Base-by-base conservation (phyloP, 768 basidiomycete species). In the Pleurotus giganteus region DNA sequence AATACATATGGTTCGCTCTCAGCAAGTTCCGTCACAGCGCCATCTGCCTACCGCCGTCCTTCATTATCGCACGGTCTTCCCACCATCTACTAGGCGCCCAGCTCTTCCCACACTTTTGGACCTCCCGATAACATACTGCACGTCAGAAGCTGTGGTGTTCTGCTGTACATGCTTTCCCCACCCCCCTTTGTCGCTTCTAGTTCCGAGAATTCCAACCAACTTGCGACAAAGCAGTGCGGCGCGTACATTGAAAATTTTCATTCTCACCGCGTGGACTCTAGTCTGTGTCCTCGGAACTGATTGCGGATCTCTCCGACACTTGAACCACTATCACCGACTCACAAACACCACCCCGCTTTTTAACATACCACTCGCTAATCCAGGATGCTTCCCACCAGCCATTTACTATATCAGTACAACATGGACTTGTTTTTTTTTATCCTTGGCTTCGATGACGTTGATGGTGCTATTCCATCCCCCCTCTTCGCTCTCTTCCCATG, bases 161-260 rank as follows among this genome's bases (percentile, higher is more conserved):
- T 36, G 21, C 31, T 36, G 31, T 51, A 45, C 21, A 34, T 37
- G 49, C 24, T 36, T 37, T 51, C 34, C 21, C 23, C n/a, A n/a
- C n/a, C n/a, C 24, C 13, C 23, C 17, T 49, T 17, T 49, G 17
- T n/a, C n/a, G 34, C 23, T 23, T 34, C 49, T 15, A 37, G 34
- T 24, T 34, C 29, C 49, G 32, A n/a, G n/a, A 32, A 51, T 28
- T 12, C 29, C 17, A 9, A 51, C 19, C 39, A 51, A 17, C 27
- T 13, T 23, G 27, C 9, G 26, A 49, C 29, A 28, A 27, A 27
- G 23, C 43, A 19, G n/a, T n/a, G n/a, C n/a, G n/a, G n/a, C n/a
- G 21, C 49, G 49, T 24, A 4, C 34, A 37, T 4, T 32, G 49
- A 51, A 51, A 51, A 51, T 51, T 45, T 51, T 51, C 31, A 12